These are phyloP conservation scores for Ammopiptanthus mongolicus DNA, from an alignment of 306 rosid genomes.

Conservation along the genomic window DNA sequence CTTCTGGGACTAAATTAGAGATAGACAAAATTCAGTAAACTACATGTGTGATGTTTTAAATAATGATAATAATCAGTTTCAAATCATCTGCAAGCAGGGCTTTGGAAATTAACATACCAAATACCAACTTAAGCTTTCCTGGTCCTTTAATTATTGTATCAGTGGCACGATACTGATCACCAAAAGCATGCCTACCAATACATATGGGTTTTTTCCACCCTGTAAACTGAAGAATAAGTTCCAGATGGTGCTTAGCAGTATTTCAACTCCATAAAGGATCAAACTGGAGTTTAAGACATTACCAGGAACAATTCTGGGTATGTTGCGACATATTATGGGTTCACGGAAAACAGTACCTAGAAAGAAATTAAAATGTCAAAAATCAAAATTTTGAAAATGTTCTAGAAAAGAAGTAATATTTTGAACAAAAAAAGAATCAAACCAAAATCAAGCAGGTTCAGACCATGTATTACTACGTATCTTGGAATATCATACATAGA, in stretches of 20 bases:
- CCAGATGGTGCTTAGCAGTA: constrained; percentile 18
- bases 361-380: constrained; percentile 17
- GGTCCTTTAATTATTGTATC: constrained; percentile 69
- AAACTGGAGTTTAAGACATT: constrained; percentile 25
- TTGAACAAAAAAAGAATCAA: not conserved
- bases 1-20: constrained; percentile 68
- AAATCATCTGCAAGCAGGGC: constrained; percentile 9
- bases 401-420: not conserved
- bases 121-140: constrained; percentile 93
- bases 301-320: constrained; percentile 79
- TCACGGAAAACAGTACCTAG: constrained; percentile 95
- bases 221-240: constrained; percentile 41
- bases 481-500: not conserved
- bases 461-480: not conserved
- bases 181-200: constrained; percentile 98
- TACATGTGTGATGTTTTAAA: not conserved
- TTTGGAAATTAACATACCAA: constrained; percentile 50
- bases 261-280: constrained; percentile 16
- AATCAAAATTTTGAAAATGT: not conserved
- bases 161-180: constrained; percentile 97
- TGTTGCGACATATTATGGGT: constrained; percentile 80
- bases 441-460: not conserved
- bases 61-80: not conserved
- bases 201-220: constrained; percentile 99
- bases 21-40: constrained; percentile 16